Base-by-base conservation (phyloP, 805 yeast genomes). In the Tetrapisispora pingtungensis region DNA sequence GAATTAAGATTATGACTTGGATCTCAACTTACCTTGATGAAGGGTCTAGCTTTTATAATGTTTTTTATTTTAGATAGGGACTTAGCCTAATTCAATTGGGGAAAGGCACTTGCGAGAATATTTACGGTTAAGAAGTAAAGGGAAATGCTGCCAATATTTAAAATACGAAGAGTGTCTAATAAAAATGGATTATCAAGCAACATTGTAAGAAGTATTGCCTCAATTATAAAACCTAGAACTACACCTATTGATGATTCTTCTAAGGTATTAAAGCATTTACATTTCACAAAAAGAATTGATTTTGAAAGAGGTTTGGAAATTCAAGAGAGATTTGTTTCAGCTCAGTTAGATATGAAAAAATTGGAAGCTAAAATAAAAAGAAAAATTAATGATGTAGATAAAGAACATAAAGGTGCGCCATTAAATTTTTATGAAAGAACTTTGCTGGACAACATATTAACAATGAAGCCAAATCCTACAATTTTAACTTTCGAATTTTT, bases 401-500 rank as follows among this genome's bases (percentile, higher is more conserved):
- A 56, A 1, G 71, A 71, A 51, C 71, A 72, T 13, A 58, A 61
- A 2, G 57, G 54, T 20, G 52, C 54, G 1, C 40, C 46, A 4
- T 50, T 77, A 33, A 70, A 70, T 43, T 73, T 71, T 5, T 69
- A 71, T 47, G 84, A 78, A 49, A 62, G 67, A 37, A 66, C 57
- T 14, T 57, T 77, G 20, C 47, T 78, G 26, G 59, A 66, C 14
- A 70, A 69, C 40, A 70, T 75, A 18, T 39, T 70, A n/a, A 49
- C 57, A 1, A 61, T 68, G 71, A 73, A 75, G 49, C 83, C 86
- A 1, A 64, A 67, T 30, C 90, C 96, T 0, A 72, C 81, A 0
- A 62, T 89, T 5, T 66, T 90, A 14, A 82, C 95, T 1, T 88
- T 87, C 66, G 89, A 93, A 58, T 84, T 93, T 66, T 71, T 77